Percentiles rank a stretch among this genome's conserved stretches.
These are phyloP conservation scores for Epichloe amarillans DNA, from an alignment of 2,329 filamentous ascomycete species.

Conservation along the genomic window DNA sequence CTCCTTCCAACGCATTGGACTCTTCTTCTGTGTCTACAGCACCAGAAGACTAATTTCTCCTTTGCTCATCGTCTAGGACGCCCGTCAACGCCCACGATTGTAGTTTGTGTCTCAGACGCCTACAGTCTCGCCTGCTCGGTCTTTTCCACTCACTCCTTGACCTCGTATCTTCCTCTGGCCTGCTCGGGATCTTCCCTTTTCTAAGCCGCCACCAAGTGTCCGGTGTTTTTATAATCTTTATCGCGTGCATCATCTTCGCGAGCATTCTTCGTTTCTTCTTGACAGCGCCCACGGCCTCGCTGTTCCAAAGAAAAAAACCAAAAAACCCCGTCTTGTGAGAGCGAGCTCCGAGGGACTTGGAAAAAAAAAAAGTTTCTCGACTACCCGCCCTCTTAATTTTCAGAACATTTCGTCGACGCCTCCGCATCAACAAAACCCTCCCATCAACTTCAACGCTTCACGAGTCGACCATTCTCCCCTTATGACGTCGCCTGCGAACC, in stretches of 20 bases:
- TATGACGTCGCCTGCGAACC: conserved; percentile 49
- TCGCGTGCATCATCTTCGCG: conserved; percentile 5
- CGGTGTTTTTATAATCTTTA: conserved; percentile 3
- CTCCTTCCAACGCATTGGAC: conserved; percentile 20
- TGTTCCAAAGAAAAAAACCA: background rate
- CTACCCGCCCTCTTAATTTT: conserved; percentile 5
- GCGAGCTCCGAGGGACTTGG: background rate
- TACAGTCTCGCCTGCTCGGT: conserved; percentile 8
- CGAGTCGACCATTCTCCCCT: conserved; percentile 13
- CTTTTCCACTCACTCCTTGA: conserved; percentile 20
- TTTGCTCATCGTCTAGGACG: conserved; percentile 13
- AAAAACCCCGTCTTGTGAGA: conserved; percentile 1
- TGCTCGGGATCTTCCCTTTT: conserved; percentile 7
- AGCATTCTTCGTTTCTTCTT: conserved; percentile 5
- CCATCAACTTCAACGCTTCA: background rate
- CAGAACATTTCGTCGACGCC: background rate
- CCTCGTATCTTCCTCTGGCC: conserved; percentile 13
- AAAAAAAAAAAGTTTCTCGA: conserved; percentile 1
- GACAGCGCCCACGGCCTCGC: background rate
- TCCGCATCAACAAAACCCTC: background rate
- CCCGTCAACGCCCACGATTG: conserved; percentile 18
- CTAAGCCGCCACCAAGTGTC: conserved; percentile 13
- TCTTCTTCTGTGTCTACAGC: conserved; percentile 19
- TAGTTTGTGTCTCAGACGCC: conserved; percentile 17
- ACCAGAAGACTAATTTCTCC: conserved; percentile 17